phyloP scores from a whole-genome alignment of 169 alveolate species.

The Babesia sp. region DNA sequence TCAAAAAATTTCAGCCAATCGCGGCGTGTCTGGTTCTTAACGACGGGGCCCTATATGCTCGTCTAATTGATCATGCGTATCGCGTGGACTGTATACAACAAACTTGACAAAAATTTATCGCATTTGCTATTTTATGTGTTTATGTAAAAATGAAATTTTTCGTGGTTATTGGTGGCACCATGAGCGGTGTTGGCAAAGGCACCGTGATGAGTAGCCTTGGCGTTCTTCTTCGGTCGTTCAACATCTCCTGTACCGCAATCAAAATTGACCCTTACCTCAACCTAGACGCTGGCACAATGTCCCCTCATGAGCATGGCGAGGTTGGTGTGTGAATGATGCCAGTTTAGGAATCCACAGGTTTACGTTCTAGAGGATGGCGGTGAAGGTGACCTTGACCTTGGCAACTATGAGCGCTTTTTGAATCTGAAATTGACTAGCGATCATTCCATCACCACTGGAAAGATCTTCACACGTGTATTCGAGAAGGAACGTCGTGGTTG shows the following conservation, averaged over 20 bases:
- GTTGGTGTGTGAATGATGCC: constrained; percentile 65
- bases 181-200: constrained; percentile 96
- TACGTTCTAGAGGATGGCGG: constrained; percentile 95
- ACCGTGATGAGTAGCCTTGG: constrained; percentile 92
- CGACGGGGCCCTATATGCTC: constrained; percentile 3
- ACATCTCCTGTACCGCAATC: constrained; percentile 89
- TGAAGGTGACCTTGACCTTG: constrained; percentile 96
- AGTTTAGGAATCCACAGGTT: constrained; percentile 20
- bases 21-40: constrained; percentile 4
- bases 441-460: constrained; percentile 95
- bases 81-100: not conserved
- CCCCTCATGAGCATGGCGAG: constrained; percentile 98
- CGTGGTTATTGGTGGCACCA: constrained; percentile 93
- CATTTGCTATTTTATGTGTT: not conserved
- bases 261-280: constrained; percentile 96
- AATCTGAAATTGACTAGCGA: constrained; percentile 82
- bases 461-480: constrained; percentile 88
- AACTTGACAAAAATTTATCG: too few species aligned
- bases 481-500: constrained; percentile 92
- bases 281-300: constrained; percentile 95
- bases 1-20: not conserved
- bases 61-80: not conserved
- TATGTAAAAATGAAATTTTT: constrained; percentile 77
- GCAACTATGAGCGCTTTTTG: constrained; percentile 96
- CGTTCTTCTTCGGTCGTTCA: constrained; percentile 85